A percentile compares a stretch with the other conserved stretches of the same genome.
phyloP scores from a whole-genome alignment of 192 early-diverging fungal genomes.

The Backusella liffmaniae region DNA sequence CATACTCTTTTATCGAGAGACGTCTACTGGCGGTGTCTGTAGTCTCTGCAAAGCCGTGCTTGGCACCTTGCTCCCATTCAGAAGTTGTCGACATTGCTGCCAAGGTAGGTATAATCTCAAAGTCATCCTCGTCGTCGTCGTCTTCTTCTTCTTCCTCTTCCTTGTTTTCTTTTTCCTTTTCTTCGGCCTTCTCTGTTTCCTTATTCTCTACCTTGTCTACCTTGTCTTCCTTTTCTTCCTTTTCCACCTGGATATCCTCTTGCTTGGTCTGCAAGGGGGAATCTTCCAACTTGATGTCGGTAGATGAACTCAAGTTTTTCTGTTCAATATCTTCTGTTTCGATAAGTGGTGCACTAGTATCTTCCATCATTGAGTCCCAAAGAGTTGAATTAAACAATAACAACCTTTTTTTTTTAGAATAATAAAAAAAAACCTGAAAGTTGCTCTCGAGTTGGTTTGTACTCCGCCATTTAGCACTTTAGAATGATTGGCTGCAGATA shows the following conservation, averaged over 20 bases:
- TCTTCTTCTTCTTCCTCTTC: not conserved
- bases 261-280: not conserved
- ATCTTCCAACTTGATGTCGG: not conserved
- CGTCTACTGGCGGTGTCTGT: not conserved
- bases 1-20: not conserved
- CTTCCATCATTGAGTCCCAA: not conserved
- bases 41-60: not conserved
- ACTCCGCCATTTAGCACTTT: not conserved
- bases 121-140: not conserved
- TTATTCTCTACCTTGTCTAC: not conserved
- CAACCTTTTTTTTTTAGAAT: not conserved
- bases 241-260: not conserved
- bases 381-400: constrained; percentile 1
- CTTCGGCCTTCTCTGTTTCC: not conserved
- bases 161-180: not conserved
- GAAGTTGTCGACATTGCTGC: constrained; percentile 1
- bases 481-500: not conserved
- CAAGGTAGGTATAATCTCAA: not conserved
- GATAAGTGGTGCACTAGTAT: not conserved
- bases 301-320: not conserved
- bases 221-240: not conserved
- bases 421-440: not conserved
- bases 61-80: constrained; percentile 2
- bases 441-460: not conserved
- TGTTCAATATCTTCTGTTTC: not conserved